phyloP scores from a whole-genome alignment of 805 yeast species.

The Blastobotrys parvus region DNA sequence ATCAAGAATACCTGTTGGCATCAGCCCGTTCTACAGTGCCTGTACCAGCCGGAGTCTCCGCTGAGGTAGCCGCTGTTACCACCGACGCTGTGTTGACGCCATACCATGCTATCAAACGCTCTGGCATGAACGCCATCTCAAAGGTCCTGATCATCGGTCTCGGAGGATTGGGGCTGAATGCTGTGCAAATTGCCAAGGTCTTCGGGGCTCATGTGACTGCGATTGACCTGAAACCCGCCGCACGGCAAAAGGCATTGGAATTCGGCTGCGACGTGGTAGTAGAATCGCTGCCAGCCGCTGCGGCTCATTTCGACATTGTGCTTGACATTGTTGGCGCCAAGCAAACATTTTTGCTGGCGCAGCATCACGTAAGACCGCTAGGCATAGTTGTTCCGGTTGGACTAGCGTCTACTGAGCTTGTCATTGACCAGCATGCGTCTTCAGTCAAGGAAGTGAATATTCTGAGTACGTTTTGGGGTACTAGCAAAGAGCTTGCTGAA shows the following conservation, averaged over 20 bases:
- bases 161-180: conserved; percentile 31
- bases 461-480: conserved; percentile 38
- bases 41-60: conserved; percentile 25
- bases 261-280: conserved; percentile 38
- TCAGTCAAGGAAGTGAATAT: conserved; percentile 36
- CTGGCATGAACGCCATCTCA: conserved; percentile 17
- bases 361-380: conserved; percentile 27
- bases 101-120: conserved; percentile 28
- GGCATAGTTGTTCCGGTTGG: conserved; percentile 40
- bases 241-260: conserved; percentile 24
- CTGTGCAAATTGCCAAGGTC: conserved; percentile 24
- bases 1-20: conserved; percentile 25
- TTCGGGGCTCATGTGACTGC: conserved; percentile 15
- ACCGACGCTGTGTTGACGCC: conserved; percentile 31
- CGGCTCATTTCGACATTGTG: conserved; percentile 33
- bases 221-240: conserved; percentile 24
- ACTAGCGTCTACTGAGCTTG: conserved; percentile 31
- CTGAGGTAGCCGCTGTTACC: conserved; percentile 28
- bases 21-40: conserved; percentile 17
- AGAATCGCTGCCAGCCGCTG: conserved; percentile 24
- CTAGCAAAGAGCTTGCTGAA: conserved; percentile 36
- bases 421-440: conserved; percentile 29
- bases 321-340: conserved; percentile 21
- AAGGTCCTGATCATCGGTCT: conserved; percentile 27
- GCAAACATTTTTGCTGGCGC: conserved; percentile 21